Percentiles rank a stretch among this genome's conserved stretches.
These are phyloP conservation scores for Didymella segeticola DNA, from an alignment of 2,329 filamentous ascomycete species.

Conservation along the genomic window DNA sequence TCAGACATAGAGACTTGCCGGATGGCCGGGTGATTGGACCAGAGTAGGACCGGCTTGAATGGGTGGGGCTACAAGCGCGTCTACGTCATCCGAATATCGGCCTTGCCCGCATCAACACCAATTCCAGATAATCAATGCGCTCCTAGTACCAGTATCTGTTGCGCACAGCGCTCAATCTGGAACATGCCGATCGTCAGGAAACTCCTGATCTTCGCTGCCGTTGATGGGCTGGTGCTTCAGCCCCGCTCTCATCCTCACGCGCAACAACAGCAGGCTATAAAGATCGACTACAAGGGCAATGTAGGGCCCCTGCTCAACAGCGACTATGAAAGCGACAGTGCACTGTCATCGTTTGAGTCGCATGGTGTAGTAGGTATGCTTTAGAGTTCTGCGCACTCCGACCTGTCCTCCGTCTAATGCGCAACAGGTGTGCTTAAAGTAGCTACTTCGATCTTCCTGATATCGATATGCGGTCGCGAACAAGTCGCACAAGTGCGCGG, in stretches of 20 bases:
- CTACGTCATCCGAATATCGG: conserved; percentile 3
- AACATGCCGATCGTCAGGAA: conserved; percentile 82
- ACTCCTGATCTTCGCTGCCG: conserved; percentile 78
- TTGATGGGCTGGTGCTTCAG: conserved; percentile 83
- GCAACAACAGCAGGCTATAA: conserved; percentile 64
- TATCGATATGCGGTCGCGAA: conserved; percentile 84
- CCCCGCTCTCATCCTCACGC: conserved; percentile 61
- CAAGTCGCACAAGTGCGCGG: conserved; percentile 88
- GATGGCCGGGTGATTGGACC: background rate
- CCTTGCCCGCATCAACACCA: conserved; percentile 6
- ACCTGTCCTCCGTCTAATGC: background rate
- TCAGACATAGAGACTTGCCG: no score
- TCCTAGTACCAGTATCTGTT: background rate
- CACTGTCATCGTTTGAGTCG: conserved; percentile 53
- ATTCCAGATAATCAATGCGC: background rate
- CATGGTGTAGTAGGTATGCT: conserved; percentile 63
- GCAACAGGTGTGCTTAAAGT: conserved; percentile 82
- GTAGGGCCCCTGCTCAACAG: conserved; percentile 57
- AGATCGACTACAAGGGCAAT: conserved; percentile 72
- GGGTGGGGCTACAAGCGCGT: background rate
- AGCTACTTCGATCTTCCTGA: conserved; percentile 79
- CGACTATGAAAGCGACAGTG: conserved; percentile 46
- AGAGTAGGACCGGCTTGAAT: background rate
- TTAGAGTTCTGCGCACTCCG: background rate
- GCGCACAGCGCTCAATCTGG: background rate